Percentiles rank a stretch among this genome's conserved stretches.
phyloP scores from a whole-genome alignment of 2,329 filamentous ascomycete species.

The Calonectria montana region DNA sequence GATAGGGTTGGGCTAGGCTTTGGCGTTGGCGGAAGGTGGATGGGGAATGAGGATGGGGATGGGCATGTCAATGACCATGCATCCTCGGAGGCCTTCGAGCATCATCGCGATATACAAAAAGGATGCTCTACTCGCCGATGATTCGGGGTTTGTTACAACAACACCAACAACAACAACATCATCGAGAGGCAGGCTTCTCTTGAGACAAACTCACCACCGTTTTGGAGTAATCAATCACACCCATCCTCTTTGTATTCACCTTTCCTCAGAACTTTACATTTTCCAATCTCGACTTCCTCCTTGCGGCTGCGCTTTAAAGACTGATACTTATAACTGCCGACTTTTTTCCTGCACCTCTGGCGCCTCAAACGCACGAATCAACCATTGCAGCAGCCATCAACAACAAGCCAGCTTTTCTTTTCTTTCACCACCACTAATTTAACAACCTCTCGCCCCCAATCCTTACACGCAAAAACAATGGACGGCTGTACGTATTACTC shows the following conservation, averaged over 20 bases:
- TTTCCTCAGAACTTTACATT: background rate
- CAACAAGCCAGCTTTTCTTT: background rate
- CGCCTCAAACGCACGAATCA: background rate
- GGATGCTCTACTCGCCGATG: slow-evolving; percentile 36
- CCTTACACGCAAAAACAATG: slow-evolving; percentile 28
- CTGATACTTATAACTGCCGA: slow-evolving; percentile 7
- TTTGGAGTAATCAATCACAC: slow-evolving; percentile 1
- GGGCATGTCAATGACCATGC: slow-evolving; percentile 11
- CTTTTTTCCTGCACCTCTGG: background rate
- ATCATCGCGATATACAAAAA: slow-evolving; percentile 46
- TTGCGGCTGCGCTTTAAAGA: background rate
- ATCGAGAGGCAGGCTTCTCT: slow-evolving; percentile 44
- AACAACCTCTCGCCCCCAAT: slow-evolving; percentile 13
- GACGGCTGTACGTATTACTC: slow-evolving; percentile 41
- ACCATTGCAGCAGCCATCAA: slow-evolving; percentile 8
- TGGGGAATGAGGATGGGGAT: slow-evolving; percentile 35
- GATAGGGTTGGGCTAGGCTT: slow-evolving; percentile 29
- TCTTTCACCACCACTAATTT: slow-evolving; percentile 1
- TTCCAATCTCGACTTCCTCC: background rate
- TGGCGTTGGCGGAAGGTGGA: slow-evolving; percentile 21
- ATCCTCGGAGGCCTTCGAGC: slow-evolving; percentile 41
- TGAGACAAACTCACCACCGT: slow-evolving; percentile 8
- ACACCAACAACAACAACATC: slow-evolving; percentile 6
- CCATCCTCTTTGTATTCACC: background rate
- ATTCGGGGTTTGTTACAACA: slow-evolving; percentile 19